Conservation (phyloP, 257 asterid genomes). For the Coffea canephora region DNA sequence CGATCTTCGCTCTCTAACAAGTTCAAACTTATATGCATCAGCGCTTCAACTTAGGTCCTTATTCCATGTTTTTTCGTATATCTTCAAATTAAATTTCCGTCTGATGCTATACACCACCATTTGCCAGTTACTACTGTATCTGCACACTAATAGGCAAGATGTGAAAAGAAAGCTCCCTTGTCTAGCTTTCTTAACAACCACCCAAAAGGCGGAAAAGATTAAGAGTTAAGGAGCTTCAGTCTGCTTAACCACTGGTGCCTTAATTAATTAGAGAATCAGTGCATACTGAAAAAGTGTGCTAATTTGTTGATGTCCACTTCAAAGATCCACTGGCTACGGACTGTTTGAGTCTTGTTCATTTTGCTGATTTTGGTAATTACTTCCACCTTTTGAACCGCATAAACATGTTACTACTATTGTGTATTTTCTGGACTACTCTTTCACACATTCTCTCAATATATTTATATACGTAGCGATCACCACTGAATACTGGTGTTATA, state of each 20-base stretch:
- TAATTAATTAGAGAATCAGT: not conserved
- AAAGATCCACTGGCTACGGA: not conserved
- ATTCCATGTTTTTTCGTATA: not conserved
- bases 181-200: not conserved
- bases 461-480: not conserved
- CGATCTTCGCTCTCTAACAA: too few relatives aligned
- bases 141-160: not conserved
- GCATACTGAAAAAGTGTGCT: not conserved
- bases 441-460: not conserved
- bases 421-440: not conserved
- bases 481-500: not conserved
- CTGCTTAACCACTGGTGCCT: constrained; percentile 8
- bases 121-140: not conserved
- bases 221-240: constrained; percentile 4
- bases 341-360: not conserved
- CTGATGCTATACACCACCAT: not conserved
- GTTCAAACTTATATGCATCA: too few relatives aligned
- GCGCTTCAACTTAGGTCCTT: too few relatives aligned
- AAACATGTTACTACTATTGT: not conserved
- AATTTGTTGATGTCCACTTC: constrained; percentile 9
- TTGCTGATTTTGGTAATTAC: constrained; percentile 8
- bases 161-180: not conserved
- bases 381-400: not conserved
- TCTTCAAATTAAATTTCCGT: not conserved
- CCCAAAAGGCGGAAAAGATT: not conserved